Conservation (phyloP, 257 asterid species). For the Solanum habrochaites region DNA sequence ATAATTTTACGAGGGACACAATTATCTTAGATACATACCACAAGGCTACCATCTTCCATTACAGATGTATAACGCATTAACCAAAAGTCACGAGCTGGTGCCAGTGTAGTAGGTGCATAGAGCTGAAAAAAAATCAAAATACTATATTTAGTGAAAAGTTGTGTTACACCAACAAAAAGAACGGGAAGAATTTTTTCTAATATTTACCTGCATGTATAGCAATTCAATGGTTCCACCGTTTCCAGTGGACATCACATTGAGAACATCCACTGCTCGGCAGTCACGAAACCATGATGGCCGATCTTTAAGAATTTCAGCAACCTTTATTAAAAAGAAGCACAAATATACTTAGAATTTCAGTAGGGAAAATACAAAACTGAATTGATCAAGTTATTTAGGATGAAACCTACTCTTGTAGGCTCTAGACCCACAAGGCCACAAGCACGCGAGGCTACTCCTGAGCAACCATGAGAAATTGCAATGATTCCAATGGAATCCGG, state of each 20-base stretch:
- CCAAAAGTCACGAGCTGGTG: slow-evolving; percentile 99
- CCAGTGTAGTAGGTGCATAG: slow-evolving; percentile 84
- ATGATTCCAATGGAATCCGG: slow-evolving; percentile 61
- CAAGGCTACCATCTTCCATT: slow-evolving; percentile 99
- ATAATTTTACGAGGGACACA: background rate
- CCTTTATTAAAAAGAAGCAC: slow-evolving; percentile 26
- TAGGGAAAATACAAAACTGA: background rate
- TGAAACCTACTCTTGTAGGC: slow-evolving; percentile 72
- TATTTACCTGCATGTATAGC: slow-evolving; percentile 85
- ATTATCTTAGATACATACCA: slow-evolving; percentile 26
- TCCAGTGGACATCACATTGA: slow-evolving; percentile 80
- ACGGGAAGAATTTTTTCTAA: background rate
- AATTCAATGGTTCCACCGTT: slow-evolving; percentile 93
- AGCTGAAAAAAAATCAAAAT: slow-evolving; percentile 33
- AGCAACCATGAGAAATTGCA: slow-evolving; percentile 49
- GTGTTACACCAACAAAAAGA: background rate
- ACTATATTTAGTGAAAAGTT: background rate
- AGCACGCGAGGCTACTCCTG: slow-evolving; percentile 94
- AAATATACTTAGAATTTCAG: background rate
- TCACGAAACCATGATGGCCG: slow-evolving; percentile 96
- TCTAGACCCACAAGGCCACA: slow-evolving; percentile 95
- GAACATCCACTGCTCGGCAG: slow-evolving; percentile 84
- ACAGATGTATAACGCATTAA: slow-evolving; percentile 83
- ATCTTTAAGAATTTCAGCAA: slow-evolving; percentile 93
- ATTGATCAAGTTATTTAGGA: background rate